These are phyloP conservation scores for Neonectria punicea DNA, from an alignment of 2,329 filamentous ascomycete genomes.

Conservation along the genomic window DNA sequence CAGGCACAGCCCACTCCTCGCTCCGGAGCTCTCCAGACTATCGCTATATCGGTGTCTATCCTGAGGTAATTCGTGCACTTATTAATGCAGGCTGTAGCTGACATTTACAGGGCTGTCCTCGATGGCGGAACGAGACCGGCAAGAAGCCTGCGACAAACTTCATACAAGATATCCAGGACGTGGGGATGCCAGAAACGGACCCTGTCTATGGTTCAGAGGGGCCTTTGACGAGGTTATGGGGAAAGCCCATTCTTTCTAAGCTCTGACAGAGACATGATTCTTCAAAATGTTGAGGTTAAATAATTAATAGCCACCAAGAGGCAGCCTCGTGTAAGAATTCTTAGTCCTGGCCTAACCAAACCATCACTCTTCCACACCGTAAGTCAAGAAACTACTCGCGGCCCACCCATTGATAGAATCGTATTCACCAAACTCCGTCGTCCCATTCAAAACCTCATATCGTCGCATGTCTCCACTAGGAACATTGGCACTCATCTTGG, in stretches of 20 bases:
- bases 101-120: constrained; percentile 24
- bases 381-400: not conserved
- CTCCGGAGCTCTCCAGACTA: constrained; percentile 34
- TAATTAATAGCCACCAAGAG: not conserved
- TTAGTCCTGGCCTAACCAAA: not conserved
- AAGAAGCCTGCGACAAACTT: constrained; percentile 24
- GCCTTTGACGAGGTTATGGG: constrained; percentile 26
- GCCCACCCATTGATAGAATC: constrained; percentile 19
- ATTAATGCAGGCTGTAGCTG: not conserved
- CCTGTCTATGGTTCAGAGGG: constrained; percentile 30
- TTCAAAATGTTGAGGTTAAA: not conserved
- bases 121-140: constrained; percentile 33
- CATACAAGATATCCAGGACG: constrained; percentile 19
- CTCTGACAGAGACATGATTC: not conserved
- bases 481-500: constrained; percentile 29
- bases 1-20: constrained; percentile 35
- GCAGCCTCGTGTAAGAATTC: not conserved
- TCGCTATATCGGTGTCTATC: constrained; percentile 38
- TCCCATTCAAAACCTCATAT: constrained; percentile 48
- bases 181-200: constrained; percentile 30
- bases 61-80: constrained; percentile 10
- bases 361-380: not conserved
- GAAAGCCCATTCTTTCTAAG: constrained; percentile 16
- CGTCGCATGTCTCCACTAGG: constrained; percentile 36
- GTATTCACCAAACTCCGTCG: constrained; percentile 32